phyloP scores from a whole-genome alignment of 2,329 filamentous ascomycete species.

The Colletotrichum zoysiae region DNA sequence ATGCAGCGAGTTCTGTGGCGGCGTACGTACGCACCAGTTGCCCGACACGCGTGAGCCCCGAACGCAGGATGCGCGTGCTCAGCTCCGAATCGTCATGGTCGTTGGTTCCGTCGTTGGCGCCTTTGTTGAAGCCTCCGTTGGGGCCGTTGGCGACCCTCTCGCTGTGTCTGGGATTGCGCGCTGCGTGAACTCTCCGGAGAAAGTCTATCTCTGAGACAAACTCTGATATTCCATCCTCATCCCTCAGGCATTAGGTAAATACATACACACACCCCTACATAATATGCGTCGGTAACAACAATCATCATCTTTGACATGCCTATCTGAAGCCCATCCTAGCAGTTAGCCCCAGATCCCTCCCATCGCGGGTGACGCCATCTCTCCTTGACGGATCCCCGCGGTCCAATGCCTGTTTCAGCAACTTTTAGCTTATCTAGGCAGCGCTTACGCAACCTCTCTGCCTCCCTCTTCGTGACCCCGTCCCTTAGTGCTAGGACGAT shows the following conservation, averaged over 20 bases:
- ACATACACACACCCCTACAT: too few species aligned
- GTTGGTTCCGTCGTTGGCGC: not conserved
- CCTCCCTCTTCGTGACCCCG: not conserved
- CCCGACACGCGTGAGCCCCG: constrained; percentile 1
- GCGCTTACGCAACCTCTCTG: not conserved
- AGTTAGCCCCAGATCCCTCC: not conserved
- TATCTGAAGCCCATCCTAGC: not conserved
- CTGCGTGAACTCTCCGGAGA: too few species aligned
- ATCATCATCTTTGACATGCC: too few species aligned
- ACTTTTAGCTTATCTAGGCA: not conserved
- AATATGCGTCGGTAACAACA: too few species aligned
- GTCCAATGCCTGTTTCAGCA: not conserved
- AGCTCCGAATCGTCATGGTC: not conserved
- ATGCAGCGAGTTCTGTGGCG: not conserved
- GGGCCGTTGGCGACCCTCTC: not conserved
- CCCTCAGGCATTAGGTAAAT: too few species aligned
- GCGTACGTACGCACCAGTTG: constrained; percentile 1
- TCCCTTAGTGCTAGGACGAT: not conserved
- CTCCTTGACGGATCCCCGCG: not conserved
- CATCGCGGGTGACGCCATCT: not conserved
- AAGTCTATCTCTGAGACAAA: too few species aligned
- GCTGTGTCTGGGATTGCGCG: not conserved
- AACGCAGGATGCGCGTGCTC: constrained; percentile 13
- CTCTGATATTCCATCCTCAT: too few species aligned
- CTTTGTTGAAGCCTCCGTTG: too few species aligned